phyloP scores from a whole-genome alignment of 2,329 filamentous ascomycete genomes.

The Setomelanomma holmii region DNA sequence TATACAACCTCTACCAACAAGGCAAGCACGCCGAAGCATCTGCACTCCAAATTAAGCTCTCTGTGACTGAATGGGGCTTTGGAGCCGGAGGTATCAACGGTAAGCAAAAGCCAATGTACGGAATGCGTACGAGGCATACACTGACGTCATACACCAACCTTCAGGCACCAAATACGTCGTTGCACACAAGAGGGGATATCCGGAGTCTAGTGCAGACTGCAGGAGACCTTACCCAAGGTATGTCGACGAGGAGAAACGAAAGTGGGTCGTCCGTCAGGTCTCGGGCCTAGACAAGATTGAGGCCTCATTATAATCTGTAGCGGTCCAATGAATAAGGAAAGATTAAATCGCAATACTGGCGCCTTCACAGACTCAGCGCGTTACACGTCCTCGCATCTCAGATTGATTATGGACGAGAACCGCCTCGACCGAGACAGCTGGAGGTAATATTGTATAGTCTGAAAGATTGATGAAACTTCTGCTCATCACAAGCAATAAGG shows the following conservation, averaged over 20 bases:
- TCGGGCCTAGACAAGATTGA: conserved; percentile 42
- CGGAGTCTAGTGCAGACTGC: conserved; percentile 59
- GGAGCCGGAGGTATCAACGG: conserved; percentile 64
- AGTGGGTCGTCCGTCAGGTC: conserved; percentile 52
- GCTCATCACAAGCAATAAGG: too few species aligned
- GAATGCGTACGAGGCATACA: too few species aligned
- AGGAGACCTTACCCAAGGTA: conserved; percentile 63
- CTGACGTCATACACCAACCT: too few species aligned
- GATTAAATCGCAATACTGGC: too few species aligned
- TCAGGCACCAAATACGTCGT: conserved; percentile 69
- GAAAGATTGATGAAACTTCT: too few species aligned
- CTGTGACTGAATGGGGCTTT: conserved; percentile 63
- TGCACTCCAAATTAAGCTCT: conserved; percentile 59
- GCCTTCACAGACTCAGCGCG: too few species aligned
- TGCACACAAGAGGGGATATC: conserved; percentile 61
- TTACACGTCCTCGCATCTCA: too few species aligned
- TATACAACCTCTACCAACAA: conserved; percentile 57
- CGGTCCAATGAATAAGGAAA: neutral
- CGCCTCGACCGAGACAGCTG: too few species aligned
- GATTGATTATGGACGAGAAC: too few species aligned
- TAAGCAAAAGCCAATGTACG: too few species aligned
- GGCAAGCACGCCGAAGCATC: conserved; percentile 59
- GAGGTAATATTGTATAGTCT: too few species aligned
- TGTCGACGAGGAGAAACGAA: conserved; percentile 54
- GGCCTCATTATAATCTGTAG: conserved; percentile 19